A percentile compares a stretch with the other conserved stretches of the same genome.
These are phyloP conservation scores for Tylopilus sp. DNA, from an alignment of 1,284 basidiomycete genomes.

Conservation along the genomic window DNA sequence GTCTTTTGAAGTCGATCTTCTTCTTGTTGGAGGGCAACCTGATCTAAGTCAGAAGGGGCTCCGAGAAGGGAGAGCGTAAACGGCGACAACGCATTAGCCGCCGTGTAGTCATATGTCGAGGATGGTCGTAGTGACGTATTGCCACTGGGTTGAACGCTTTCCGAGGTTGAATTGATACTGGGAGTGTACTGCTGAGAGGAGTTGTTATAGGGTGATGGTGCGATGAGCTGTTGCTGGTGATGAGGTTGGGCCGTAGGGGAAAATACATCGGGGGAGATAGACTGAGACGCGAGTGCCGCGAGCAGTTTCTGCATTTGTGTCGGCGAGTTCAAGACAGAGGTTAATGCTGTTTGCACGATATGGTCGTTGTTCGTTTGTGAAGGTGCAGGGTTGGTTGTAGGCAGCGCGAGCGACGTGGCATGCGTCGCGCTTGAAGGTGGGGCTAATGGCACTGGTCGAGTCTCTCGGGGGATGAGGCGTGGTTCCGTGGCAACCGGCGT, in stretches of 20 bases:
- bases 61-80: constrained; percentile 23
- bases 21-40: constrained; percentile 37
- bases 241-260: constrained; percentile 16
- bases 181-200: constrained; percentile 14
- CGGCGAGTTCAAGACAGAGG: constrained; percentile 58
- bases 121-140: constrained; percentile 6
- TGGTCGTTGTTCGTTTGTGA: constrained; percentile 38
- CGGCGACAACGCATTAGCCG: constrained; percentile 15
- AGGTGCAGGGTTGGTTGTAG: constrained; percentile 11
- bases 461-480: constrained; percentile 8
- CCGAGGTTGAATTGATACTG: neutral
- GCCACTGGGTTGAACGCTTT: constrained; percentile 5
- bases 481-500: constrained; percentile 14
- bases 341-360: constrained; percentile 58
- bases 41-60: constrained; percentile 23
- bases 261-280: constrained; percentile 24
- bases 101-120: constrained; percentile 16
- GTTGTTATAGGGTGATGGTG: constrained; percentile 33
- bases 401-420: constrained; percentile 23
- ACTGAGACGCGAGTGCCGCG: constrained; percentile 42
- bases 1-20: constrained; percentile 47
- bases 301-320: constrained; percentile 69
- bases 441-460: neutral
- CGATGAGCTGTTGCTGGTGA: constrained; percentile 29
- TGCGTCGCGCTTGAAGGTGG: constrained; percentile 4